Evolutionary conservation across 1,284 basidiomycete genomes (phyloP), one percentile per base, ranked within the genome.

Genomic region (Pisolithus thermaeus): DNA sequence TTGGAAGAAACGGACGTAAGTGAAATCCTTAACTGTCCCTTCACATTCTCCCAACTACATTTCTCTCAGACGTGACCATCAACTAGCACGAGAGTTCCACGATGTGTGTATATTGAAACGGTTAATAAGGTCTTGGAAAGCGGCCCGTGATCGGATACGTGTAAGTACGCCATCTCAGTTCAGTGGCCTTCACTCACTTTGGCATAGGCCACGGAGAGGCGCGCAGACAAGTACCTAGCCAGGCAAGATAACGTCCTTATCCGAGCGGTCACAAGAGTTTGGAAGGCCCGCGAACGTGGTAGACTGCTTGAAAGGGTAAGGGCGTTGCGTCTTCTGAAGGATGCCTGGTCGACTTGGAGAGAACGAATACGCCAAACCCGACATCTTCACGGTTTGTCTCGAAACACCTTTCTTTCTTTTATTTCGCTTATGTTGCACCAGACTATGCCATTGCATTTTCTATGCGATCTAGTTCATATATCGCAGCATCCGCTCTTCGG

Each of bases 261-360:
- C 35, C 77, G 79, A 42, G 87, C 83, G 20, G 71, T 87, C 36
- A 68, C 79, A 58, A 75, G 83, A 46, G 79, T 90, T 18, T 89
- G 89, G 87, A 82, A 80, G 59, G 83, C 85, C 27, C 80, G 80
- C 45, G 84, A 85, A 63, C 78, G 83, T 16, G 84, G 84, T 18
- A 71, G 70, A 48, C 73, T 83, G 22, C 72, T 90, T 9, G 78
- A 80, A 56, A 75, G 79, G 42, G 78, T 84, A 27, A 75, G 73
- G 53, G 66, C 70, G 4, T 57, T 71, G 12, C 74, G 79, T 25
- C 56, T 81, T 9, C 51, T 80, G 36, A 76, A 74, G 58, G 65
- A 68, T 44, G 70, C 72, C 1, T 83, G 78, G 74, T 59, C 61
- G 9, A 61, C 72, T 25, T 90, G 87, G 89, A 73, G 69, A 55